These are phyloP conservation scores for Leccinum subgranulosum DNA, from an alignment of 768 basidiomycete genomes.

Conservation along the genomic window DNA sequence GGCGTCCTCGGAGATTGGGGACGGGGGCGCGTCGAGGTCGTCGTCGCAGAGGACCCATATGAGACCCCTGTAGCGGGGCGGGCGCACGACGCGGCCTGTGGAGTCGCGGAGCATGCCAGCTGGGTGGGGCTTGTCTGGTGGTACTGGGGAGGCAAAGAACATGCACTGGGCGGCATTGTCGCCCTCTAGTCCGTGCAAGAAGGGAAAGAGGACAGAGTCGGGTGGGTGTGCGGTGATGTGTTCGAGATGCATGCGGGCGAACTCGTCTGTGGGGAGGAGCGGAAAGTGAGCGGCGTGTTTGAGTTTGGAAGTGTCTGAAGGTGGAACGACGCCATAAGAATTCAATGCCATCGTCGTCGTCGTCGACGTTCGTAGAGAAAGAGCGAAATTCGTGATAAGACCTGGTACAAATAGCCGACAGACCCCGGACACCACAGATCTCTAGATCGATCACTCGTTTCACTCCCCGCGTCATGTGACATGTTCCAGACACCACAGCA, in stretches of 20 bases:
- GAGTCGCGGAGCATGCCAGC: constrained; percentile 26
- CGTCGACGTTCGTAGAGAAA: not conserved
- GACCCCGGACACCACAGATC: constrained; percentile 21
- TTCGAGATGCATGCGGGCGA: constrained; percentile 59
- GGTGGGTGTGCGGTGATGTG: constrained; percentile 70
- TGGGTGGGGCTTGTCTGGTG: constrained; percentile 14
- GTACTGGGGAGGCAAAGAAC: constrained; percentile 58
- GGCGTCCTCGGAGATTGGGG: constrained; percentile 22
- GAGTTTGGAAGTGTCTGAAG: constrained; percentile 1
- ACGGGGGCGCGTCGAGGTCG: constrained; percentile 39
- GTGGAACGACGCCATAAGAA: constrained; percentile 23
- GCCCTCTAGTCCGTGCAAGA: constrained; percentile 84
- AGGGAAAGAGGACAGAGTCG: constrained; percentile 83
- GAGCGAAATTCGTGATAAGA: constrained; percentile 16
- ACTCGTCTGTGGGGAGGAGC: constrained; percentile 44
- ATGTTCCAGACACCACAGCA: constrained; percentile 13
- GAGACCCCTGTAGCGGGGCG: constrained; percentile 64
- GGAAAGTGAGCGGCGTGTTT: constrained; percentile 14
- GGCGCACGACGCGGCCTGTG: constrained; percentile 25
- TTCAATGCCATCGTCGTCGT: constrained; percentile 10
- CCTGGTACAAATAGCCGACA: constrained; percentile 20
- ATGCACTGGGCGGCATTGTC: constrained; percentile 74
- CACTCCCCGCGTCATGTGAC: constrained; percentile 18
- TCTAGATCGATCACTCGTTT: constrained; percentile 14
- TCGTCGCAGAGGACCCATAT: constrained; percentile 83